These are phyloP conservation scores for Aspergillus costaricaensis DNA, from an alignment of 2,329 filamentous ascomycete species.

Conservation along the genomic window DNA sequence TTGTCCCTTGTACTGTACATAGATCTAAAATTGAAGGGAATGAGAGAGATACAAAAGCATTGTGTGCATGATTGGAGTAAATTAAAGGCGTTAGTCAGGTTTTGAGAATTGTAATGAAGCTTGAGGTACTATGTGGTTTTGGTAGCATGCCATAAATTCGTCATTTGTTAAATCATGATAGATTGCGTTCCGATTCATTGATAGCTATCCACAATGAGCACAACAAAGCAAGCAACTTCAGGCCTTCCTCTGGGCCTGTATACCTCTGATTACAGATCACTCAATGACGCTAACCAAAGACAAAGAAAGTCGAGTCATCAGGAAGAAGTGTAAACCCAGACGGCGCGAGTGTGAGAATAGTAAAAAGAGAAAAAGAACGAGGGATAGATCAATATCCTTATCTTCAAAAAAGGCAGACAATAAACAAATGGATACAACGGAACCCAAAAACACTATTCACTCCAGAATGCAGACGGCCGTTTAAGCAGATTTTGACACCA, in stretches of 20 bases:
- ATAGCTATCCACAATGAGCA: neutral
- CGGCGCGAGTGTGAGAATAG: neutral
- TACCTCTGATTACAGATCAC: neutral
- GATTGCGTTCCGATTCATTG: no score
- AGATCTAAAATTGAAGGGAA: neutral
- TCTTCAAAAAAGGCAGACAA: conserved; percentile 1
- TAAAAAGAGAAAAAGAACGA: conserved; percentile 1
- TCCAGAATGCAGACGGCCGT: conserved; percentile 12
- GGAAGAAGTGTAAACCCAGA: neutral
- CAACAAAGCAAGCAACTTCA: neutral
- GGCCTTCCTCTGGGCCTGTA: neutral
- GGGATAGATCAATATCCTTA: neutral
- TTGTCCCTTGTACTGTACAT: neutral
- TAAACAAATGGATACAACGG: neutral
- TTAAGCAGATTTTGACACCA: conserved; percentile 9
- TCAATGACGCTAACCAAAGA: neutral
- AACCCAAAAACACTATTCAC: conserved; percentile 10
- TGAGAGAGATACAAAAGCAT: neutral
- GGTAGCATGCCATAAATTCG: no score
- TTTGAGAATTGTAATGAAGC: neutral
- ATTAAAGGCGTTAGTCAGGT: neutral
- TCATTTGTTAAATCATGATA: no score
- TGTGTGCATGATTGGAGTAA: neutral
- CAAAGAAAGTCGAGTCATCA: neutral
- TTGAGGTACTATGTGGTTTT: no score